A percentile compares a stretch with the other conserved stretches of the same genome.
phyloP scores from a whole-genome alignment of 2,329 filamentous ascomycete species.

The Diplodia intermedia region DNA sequence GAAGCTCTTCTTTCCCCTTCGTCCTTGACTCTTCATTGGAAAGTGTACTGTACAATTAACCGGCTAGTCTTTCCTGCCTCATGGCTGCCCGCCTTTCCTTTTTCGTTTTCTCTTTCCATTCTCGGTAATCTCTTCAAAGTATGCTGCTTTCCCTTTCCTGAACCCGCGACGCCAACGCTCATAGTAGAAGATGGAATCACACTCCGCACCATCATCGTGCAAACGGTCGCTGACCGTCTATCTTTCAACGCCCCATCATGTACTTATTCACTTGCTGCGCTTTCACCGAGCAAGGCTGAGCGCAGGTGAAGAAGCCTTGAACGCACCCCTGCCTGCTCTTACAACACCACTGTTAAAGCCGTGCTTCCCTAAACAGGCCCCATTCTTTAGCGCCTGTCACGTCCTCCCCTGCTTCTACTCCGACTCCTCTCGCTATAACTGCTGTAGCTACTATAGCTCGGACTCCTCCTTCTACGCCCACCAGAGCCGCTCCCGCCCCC shows the following conservation, averaged over 20 bases:
- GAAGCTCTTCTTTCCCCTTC: not conserved
- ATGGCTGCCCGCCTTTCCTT: not conserved
- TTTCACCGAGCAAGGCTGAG: not conserved
- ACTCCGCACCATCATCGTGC: not conserved
- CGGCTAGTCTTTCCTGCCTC: not conserved
- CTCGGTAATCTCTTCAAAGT: not conserved
- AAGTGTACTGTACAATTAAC: not conserved
- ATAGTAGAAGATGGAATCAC: not conserved
- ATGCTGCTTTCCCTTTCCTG: not conserved
- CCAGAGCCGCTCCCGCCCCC: constrained; percentile 40
- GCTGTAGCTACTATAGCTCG: constrained; percentile 69
- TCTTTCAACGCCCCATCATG: not conserved
- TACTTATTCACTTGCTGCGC: not conserved
- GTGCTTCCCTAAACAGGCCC: not conserved
- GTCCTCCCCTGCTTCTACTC: constrained; percentile 53
- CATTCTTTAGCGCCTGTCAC: constrained; percentile 37
- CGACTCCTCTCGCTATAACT: constrained; percentile 58
- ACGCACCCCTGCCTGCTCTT: not conserved
- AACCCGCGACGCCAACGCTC: constrained; percentile 8
- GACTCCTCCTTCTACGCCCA: constrained; percentile 60
- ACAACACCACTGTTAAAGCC: not conserved
- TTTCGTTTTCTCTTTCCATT: too few species aligned
- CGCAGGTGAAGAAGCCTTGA: not conserved
- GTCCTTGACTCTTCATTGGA: not conserved
- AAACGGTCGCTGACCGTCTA: not conserved